Evolutionary conservation across 1,284 basidiomycete genomes (phyloP).

Genomic region (Schizophyllum amplum): DNA sequence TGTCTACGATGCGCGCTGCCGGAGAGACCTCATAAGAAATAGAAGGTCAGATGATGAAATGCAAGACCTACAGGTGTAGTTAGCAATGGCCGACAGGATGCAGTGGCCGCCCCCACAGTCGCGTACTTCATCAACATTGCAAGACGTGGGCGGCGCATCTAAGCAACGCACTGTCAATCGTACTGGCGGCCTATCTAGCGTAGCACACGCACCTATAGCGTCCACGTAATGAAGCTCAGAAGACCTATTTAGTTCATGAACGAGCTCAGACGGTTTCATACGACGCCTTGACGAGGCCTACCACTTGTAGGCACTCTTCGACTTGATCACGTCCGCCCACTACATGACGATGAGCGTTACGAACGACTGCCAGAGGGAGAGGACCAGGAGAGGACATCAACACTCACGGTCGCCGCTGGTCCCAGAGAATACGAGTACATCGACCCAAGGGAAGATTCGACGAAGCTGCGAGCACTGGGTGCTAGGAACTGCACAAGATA

Average conservation of each 20-base stretch:
- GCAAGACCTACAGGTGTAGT: slow-evolving; percentile 21
- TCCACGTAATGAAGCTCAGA: slow-evolving; percentile 39
- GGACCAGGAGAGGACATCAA: too few relatives aligned
- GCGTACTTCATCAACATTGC: slow-evolving; percentile 36
- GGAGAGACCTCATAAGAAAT: too few relatives aligned
- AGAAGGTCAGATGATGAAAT: slow-evolving; percentile 16
- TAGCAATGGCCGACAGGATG: slow-evolving; percentile 28
- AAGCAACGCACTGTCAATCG: slow-evolving; percentile 1
- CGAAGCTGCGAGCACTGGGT: slow-evolving; percentile 35
- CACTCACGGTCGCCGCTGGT: slow-evolving; percentile 34
- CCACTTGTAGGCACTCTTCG: slow-evolving; percentile 30
- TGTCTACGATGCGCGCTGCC: slow-evolving; percentile 38
- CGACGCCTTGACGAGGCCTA: slow-evolving; percentile 9
- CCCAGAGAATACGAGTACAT: slow-evolving; percentile 35
- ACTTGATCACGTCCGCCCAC: slow-evolving; percentile 41
- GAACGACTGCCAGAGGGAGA: too few relatives aligned
- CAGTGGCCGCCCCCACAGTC: slow-evolving; percentile 34
- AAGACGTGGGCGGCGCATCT: slow-evolving; percentile 40
- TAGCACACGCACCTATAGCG: slow-evolving; percentile 31
- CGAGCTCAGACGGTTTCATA: not conserved
- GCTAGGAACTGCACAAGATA: slow-evolving; percentile 35
- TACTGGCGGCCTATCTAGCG: not conserved
- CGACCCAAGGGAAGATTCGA: slow-evolving; percentile 33
- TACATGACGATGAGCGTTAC: slow-evolving; percentile 11
- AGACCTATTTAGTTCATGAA: slow-evolving; percentile 24